These are phyloP conservation scores for Chlorophyllum brunneum DNA, from an alignment of 768 basidiomycete genomes.

Conservation along the genomic window DNA sequence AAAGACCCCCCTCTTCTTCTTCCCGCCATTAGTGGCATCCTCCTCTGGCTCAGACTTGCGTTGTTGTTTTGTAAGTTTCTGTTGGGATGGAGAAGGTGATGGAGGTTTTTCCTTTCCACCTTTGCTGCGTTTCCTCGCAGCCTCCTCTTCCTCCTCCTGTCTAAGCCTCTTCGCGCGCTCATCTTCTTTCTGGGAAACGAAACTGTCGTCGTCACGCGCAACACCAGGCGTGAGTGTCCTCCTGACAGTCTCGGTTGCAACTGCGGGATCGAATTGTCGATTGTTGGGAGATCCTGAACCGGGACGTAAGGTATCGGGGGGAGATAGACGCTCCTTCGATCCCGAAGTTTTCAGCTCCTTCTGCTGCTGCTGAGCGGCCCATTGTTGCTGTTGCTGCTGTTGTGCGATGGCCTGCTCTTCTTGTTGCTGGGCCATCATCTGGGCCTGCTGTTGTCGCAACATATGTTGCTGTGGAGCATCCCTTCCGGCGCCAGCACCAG, in stretches of 20 bases:
- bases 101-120: slow-evolving; percentile 41
- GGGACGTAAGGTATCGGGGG: slow-evolving; percentile 2
- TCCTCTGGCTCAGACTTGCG: slow-evolving; percentile 16
- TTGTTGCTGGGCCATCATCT: slow-evolving; percentile 18
- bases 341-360: slow-evolving; percentile 37
- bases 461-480: slow-evolving; percentile 27
- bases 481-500: slow-evolving; percentile 26
- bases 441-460: slow-evolving; percentile 27
- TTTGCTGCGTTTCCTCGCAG: slow-evolving; percentile 40
- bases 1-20: slow-evolving; percentile 71
- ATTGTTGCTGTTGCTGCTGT: slow-evolving; percentile 30
- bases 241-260: slow-evolving; percentile 70
- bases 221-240: slow-evolving; percentile 77
- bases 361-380: slow-evolving; percentile 26
- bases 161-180: slow-evolving; percentile 43
- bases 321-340: slow-evolving; percentile 46
- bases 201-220: slow-evolving; percentile 49
- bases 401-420: slow-evolving; percentile 26
- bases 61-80: slow-evolving; percentile 1
- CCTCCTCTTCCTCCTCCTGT: slow-evolving; percentile 37
- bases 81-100: slow-evolving; percentile 21
- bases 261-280: slow-evolving; percentile 55
- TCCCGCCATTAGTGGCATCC: slow-evolving; percentile 35
- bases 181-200: slow-evolving; percentile 20
- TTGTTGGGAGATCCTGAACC: slow-evolving; percentile 16